Conservation (phyloP, 176 grass and related monocot species). For the Alloteropsis semialata region DNA sequence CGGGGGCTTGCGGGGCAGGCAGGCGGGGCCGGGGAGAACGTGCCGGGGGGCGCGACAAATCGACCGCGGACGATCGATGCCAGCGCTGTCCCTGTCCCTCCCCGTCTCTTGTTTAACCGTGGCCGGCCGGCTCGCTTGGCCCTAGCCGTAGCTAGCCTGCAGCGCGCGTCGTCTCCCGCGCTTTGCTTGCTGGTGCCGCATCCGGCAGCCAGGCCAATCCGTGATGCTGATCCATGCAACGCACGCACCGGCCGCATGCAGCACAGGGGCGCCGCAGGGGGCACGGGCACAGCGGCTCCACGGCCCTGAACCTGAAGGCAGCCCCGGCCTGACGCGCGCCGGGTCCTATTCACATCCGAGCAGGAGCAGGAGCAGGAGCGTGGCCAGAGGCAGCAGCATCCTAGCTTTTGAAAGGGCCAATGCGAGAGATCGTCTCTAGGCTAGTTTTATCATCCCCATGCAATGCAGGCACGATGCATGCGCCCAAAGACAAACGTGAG, state of each 20-base stretch:
- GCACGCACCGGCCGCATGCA: not conserved
- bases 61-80: not conserved
- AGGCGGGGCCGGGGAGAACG: not conserved
- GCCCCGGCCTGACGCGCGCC: too few species aligned
- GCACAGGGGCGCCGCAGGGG: not conserved
- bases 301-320: too few species aligned
- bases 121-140: too few species aligned
- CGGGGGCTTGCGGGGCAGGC: too few species aligned
- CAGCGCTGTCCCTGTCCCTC: not conserved
- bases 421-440: too few species aligned
- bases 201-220: constrained; percentile 13
- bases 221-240: not conserved
- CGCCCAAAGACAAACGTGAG: not conserved
- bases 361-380: too few species aligned
- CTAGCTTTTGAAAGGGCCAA: not conserved
- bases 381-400: too few species aligned
- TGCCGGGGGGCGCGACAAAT: constrained; percentile 24
- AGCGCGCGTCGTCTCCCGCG: not conserved
- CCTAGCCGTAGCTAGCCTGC: too few species aligned
- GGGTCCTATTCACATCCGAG: too few species aligned
- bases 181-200: constrained; percentile 43
- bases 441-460: not conserved
- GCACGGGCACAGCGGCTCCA: not conserved
- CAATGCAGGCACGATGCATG: not conserved
- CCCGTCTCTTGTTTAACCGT: not conserved